Conservation (phyloP, 495 filamentous ascomycete species). For the Podospora conica region DNA sequence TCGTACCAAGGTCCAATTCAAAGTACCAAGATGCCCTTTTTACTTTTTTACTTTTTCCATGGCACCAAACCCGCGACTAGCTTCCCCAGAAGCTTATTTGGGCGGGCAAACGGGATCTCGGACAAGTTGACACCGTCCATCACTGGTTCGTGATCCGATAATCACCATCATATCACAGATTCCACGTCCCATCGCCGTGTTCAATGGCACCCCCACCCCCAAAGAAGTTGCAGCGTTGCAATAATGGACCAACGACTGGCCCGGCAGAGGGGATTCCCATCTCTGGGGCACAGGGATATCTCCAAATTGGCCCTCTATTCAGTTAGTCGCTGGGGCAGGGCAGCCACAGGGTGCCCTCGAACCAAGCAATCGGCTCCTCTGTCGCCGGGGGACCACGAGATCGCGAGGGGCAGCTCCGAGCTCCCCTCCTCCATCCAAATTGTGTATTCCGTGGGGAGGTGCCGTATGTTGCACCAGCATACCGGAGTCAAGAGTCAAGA, state of each 20-base stretch:
- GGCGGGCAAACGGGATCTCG: no score
- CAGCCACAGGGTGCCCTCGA: slow-evolving; percentile 6
- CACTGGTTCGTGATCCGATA: background rate
- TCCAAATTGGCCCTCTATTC: slow-evolving; percentile 17
- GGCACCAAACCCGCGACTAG: background rate
- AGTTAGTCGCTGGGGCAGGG: slow-evolving; percentile 11
- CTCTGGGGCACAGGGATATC: slow-evolving; percentile 3
- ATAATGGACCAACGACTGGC: slow-evolving; percentile 3
- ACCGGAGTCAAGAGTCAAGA: background rate
- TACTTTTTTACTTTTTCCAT: no score
- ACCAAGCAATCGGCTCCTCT: slow-evolving; percentile 8
- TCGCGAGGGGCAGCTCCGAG: background rate
- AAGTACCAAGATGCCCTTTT: no score
- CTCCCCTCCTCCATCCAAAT: no score
- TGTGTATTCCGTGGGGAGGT: no score
- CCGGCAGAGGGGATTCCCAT: slow-evolving; percentile 6
- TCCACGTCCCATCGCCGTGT: background rate
- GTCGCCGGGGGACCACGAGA: background rate
- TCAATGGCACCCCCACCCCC: background rate
- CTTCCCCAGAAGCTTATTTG: background rate
- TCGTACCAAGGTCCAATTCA: no score
- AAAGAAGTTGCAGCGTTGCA: slow-evolving; percentile 20
- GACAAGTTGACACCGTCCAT: no score
- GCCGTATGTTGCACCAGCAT: no score
- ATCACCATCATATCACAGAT: background rate